Base-by-base conservation (phyloP, 208 protist species). In the Crithidia acanthocephali region DNA sequence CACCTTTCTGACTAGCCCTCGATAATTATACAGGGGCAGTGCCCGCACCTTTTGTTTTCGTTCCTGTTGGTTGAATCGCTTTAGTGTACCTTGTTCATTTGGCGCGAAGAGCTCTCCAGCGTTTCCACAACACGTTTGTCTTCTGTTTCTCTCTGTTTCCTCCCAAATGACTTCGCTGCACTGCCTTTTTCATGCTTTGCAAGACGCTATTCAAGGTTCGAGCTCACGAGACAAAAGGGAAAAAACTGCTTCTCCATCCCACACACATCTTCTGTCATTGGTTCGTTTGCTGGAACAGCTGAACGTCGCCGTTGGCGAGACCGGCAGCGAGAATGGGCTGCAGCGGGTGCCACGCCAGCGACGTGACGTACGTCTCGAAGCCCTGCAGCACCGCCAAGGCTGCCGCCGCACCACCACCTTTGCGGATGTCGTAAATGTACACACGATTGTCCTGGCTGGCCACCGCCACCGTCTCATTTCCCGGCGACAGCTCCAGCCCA, bases 391-490 rank as follows among this genome's bases (percentile, higher is more conserved):
- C 77, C 30, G 85, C 76, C 27, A 93, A 52, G n/a, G 80, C 72
- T 7, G 62, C 52, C 9, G 48, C 32, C 40, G 6, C 35, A n/a
- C 59, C n/a, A 20, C 62, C 25, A n/a, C 62, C 62, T 15, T 57
- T 71, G 2, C 79, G 67, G n/a, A 90, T 56, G 64, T 94, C 88
- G 71, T 96, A 96, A 10, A 95, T 8, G 58, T 83, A 89, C 22
- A 94, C 81, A 0, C 44, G 28, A 9, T 80, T 78, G 52, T 87
- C 86, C 64, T 96, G 89, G 58, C 92, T 95, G 3, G 86, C 92
- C 37, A 94, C 86, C 1, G 88, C 90, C 7, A 96, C 53, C 42
- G 80, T 57, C 1, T 65, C 60, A 15, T 81, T 90, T 18, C 72
- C 83, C 0, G 89, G 92, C 2, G 80, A 76, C 13, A 94, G 47